Conservation (phyloP, 2,329 filamentous ascomycete species). For the Fusarium foetens region DNA sequence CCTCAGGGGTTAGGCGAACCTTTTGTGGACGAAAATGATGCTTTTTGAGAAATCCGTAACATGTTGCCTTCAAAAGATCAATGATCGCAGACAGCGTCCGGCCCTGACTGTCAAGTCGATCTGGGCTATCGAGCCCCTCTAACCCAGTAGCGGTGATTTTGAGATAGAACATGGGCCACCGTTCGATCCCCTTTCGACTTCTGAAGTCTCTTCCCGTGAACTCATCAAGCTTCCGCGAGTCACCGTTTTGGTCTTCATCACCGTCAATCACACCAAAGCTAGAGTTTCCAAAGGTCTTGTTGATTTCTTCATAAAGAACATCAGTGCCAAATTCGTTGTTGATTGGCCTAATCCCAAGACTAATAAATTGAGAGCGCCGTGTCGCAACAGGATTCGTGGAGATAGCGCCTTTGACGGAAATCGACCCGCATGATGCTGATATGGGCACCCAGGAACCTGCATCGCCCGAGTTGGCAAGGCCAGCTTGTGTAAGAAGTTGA, state of each 20-base stretch:
- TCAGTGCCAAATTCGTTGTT: constrained; percentile 65
- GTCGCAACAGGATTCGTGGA: constrained; percentile 76
- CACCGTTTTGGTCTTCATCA: constrained; percentile 47
- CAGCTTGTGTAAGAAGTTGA: constrained; percentile 72
- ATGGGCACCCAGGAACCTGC: constrained; percentile 74
- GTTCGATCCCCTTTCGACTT: constrained; percentile 73
- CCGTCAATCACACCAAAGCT: constrained; percentile 75
- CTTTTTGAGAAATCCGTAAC: constrained; percentile 78
- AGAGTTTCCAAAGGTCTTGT: constrained; percentile 79
- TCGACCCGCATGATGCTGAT: constrained; percentile 69
- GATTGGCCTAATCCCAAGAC: constrained; percentile 77
- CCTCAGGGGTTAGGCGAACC: constrained; percentile 36
- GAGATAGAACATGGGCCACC: constrained; percentile 92
- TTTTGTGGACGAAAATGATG: constrained; percentile 72
- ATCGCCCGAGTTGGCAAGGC: constrained; percentile 65
- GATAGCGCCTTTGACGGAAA: constrained; percentile 76
- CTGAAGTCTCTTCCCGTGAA: constrained; percentile 61
- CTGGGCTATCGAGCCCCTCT: constrained; percentile 49
- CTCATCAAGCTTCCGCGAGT: constrained; percentile 54
- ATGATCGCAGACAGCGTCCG: constrained; percentile 58
- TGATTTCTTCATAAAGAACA: constrained; percentile 80
- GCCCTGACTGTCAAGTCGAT: constrained; percentile 56
- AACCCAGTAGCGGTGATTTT: constrained; percentile 61
- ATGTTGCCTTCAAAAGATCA: constrained; percentile 75
- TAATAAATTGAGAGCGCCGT: constrained; percentile 82